These are phyloP conservation scores for Rhynchosporium agropyri DNA, from an alignment of 2,329 filamentous ascomycete genomes.

Conservation along the genomic window DNA sequence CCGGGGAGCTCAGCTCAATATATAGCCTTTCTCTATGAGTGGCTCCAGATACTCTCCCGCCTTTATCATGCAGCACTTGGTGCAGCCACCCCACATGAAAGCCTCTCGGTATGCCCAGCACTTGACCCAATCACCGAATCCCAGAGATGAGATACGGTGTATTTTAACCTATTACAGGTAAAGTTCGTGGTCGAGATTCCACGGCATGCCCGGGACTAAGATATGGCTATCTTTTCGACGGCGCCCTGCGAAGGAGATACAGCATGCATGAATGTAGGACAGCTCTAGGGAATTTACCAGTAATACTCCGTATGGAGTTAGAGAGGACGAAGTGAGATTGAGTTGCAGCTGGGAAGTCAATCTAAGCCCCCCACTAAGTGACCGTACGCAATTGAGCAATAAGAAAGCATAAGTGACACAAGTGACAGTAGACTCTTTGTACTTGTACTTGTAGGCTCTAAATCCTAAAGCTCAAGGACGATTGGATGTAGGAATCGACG, in stretches of 20 bases:
- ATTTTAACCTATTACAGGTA: not conserved
- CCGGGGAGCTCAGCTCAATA: not conserved
- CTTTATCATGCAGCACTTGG: not conserved
- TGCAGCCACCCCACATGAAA: not conserved
- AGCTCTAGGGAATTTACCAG: not conserved
- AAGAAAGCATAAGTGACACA: not conserved
- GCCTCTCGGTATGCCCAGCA: not conserved
- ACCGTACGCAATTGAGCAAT: not conserved
- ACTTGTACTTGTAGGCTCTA: not conserved
- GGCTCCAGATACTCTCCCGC: not conserved
- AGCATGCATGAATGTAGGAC: not conserved
- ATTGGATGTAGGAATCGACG: not conserved
- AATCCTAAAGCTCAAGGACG: not conserved
- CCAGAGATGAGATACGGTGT: not conserved
- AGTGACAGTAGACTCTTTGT: too few species aligned
- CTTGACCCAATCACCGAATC: not conserved
- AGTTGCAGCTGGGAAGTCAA: not conserved
- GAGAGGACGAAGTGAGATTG: not conserved
- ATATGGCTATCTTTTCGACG: not conserved
- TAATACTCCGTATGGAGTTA: not conserved
- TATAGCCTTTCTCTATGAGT: not conserved
- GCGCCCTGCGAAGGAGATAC: not conserved
- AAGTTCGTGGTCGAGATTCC: not conserved
- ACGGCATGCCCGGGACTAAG: constrained; percentile 1
- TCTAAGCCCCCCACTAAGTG: not conserved